Evolutionary conservation across 2,329 filamentous ascomycete species (phyloP), one percentile per base, ranked within the genome.

Genomic region (Pestalotiopsis sp.): DNA sequence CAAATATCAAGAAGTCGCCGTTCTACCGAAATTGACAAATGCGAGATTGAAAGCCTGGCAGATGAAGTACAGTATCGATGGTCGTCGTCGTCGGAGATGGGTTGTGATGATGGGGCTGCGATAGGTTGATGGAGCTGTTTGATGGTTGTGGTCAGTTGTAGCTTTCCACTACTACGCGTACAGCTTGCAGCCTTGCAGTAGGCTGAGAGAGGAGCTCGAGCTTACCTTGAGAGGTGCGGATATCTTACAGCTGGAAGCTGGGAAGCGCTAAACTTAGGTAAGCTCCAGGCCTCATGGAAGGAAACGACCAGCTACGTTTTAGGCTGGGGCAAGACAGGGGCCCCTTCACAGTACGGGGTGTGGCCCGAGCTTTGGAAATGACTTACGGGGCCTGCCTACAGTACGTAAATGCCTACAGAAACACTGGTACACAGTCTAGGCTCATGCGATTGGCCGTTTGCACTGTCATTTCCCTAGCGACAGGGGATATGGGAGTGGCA

Each of bases 121-220:
- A 27, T 25, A 68, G 60, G 64, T 67, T 62, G 66, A 69, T 65
- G 66, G 49, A 66, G 66, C 64, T 60, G 64, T 36, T 62, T 52
- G 67, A 65, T 61, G 68, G 65, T 52, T 68, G 70, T 71, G 70
- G 72, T 67, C 66, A 40, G 36, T 69, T 67, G 57, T 66, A 68
- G 70, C 73, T 61, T 61, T 56, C 65, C 45, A 36, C 59, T 62
- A 38, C 36, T 59, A 70, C 68, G 75, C 75, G 75, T 80, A 78
- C 76, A 80, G 77, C 83, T 85, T 83, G 85, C 80, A 86, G 85
- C 86, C 86, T 87, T 86, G 82, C 68, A 76, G 64, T 25, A 64
- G 61, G 61, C 61, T 64, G 61, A 57, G 25, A 20, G 64, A 61
- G 45, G 45, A 52, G 45, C 45, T 52, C 45, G 17, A 9, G 20